Evolutionary conservation across 352 stramenopile genomes (phyloP).

Genomic region (Phytophthora cryptogea): DNA sequence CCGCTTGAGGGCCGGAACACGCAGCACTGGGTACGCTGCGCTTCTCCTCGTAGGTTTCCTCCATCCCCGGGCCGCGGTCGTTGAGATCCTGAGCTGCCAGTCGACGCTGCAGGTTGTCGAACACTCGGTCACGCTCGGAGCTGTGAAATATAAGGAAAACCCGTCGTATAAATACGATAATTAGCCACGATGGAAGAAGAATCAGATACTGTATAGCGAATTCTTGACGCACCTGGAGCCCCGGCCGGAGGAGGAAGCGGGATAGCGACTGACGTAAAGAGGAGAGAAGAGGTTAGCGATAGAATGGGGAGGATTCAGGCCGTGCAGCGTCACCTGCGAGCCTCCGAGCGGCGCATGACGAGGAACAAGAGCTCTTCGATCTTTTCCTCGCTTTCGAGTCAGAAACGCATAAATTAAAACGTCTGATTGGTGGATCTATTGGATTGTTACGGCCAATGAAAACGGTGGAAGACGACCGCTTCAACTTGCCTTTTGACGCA

Average conservation of each 20-base stretch:
- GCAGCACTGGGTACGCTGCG: neutral
- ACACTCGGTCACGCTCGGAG: conserved; percentile 8
- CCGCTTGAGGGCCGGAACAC: neutral
- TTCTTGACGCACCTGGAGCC: conserved; percentile 20
- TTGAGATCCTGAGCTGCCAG: conserved; percentile 10
- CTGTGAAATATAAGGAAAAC: neutral
- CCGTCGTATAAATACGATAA: conserved; percentile 1
- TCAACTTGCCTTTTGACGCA: conserved; percentile 2
- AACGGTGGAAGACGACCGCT: neutral
- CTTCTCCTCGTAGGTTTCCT: conserved; percentile 26
- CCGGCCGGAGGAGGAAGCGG: conserved; percentile 6
- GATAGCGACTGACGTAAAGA: conserved; percentile 11
- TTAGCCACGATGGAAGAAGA: conserved; percentile 1
- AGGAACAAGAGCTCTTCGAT: conserved; percentile 25
- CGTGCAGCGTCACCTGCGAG: conserved; percentile 19
- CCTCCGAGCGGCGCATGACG: conserved; percentile 24
- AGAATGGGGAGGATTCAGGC: neutral
- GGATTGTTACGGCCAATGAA: conserved; percentile 10
- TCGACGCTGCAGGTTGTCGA: conserved; percentile 21
- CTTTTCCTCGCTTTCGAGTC: conserved; percentile 28
- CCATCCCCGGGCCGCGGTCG: conserved; percentile 1
- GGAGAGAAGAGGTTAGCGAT: neutral
- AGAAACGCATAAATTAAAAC: conserved; percentile 11
- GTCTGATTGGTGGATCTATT: neutral
- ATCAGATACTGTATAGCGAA: neutral